Percentiles rank a stretch among this genome's conserved stretches.
phyloP scores from a whole-genome alignment of 352 stramenopile genomes.

The Globisporangium echinulatum region DNA sequence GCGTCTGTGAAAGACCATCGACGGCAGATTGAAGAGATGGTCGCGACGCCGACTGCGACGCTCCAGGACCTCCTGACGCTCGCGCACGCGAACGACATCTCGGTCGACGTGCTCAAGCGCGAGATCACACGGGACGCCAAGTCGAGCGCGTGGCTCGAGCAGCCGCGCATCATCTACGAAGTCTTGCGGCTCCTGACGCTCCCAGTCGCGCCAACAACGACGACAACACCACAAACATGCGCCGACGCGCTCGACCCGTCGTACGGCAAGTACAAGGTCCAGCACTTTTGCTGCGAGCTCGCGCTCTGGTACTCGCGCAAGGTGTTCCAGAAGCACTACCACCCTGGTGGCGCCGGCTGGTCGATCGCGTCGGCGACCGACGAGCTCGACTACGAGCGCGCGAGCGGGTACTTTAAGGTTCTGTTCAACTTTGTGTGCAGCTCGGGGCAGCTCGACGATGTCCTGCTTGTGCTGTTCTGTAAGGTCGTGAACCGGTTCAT shows the following conservation, averaged over 20 bases:
- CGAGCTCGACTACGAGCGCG: slow-evolving; percentile 42
- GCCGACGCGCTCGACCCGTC: slow-evolving; percentile 30
- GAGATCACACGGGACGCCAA: slow-evolving; percentile 72
- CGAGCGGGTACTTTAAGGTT: slow-evolving; percentile 69
- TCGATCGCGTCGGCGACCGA: slow-evolving; percentile 31
- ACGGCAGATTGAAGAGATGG: slow-evolving; percentile 76
- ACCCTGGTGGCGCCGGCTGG: slow-evolving; percentile 26
- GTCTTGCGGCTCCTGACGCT: slow-evolving; percentile 68
- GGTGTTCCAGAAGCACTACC: slow-evolving; percentile 65
- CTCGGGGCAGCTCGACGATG: slow-evolving; percentile 57
- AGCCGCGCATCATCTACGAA: slow-evolving; percentile 79
- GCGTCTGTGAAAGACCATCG: slow-evolving; percentile 84
- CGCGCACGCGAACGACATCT: slow-evolving; percentile 56
- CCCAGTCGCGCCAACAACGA: slow-evolving; percentile 19
- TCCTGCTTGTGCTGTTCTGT: slow-evolving; percentile 79
- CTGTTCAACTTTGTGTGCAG: slow-evolving; percentile 81
- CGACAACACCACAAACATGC: not conserved
- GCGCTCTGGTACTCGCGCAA: slow-evolving; percentile 66
- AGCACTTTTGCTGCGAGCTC: slow-evolving; percentile 83
- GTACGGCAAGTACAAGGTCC: slow-evolving; percentile 79
- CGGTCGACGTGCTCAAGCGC: slow-evolving; percentile 69
- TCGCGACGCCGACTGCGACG: slow-evolving; percentile 48
- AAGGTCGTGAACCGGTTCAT: slow-evolving; percentile 85
- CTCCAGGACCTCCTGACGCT: slow-evolving; percentile 60
- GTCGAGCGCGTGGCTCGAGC: slow-evolving; percentile 63